phyloP scores from a whole-genome alignment of 169 alveolate genomes.

The Eimeria acervulina region DNA sequence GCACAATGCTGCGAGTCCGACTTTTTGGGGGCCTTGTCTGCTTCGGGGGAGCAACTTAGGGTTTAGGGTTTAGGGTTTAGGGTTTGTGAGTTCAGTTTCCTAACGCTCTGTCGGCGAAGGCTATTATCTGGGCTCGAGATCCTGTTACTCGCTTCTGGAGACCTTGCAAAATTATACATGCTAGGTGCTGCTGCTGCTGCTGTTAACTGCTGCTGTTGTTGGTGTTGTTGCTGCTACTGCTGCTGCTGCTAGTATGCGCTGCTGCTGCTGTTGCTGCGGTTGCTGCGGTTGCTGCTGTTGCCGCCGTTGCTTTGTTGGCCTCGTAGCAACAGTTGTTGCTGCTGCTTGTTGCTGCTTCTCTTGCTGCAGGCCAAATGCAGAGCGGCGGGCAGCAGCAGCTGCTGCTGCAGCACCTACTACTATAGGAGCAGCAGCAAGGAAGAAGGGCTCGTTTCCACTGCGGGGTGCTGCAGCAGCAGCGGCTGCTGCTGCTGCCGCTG shows the following conservation, averaged over 20 bases:
- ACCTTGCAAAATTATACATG: slow-evolving; percentile 79
- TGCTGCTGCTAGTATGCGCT: background rate
- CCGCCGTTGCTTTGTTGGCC: no score
- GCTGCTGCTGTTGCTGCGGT: background rate
- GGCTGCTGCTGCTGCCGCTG: slow-evolving; percentile 45
- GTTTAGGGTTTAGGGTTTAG: slow-evolving; percentile 9
- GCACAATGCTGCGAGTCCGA: no score
- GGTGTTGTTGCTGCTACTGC: slow-evolving; percentile 19
- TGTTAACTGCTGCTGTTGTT: slow-evolving; percentile 36
- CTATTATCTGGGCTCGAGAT: slow-evolving; percentile 82
- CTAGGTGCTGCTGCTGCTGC: slow-evolving; percentile 78
- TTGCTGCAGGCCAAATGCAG: slow-evolving; percentile 40
- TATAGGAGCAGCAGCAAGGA: background rate
- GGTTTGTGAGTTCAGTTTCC: slow-evolving; percentile 77
- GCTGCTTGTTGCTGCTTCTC: background rate
- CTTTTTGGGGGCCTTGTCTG: no score
- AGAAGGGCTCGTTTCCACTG: background rate
- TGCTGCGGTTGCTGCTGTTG: background rate
- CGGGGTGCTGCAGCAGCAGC: slow-evolving; percentile 56
- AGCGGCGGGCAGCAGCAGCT: slow-evolving; percentile 71
- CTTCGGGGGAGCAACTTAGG: background rate
- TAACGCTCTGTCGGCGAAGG: slow-evolving; percentile 84
- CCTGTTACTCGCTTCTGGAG: slow-evolving; percentile 61
- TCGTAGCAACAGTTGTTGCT: background rate
- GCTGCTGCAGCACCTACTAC: slow-evolving; percentile 32